A percentile compares a stretch with the other conserved stretches of the same genome.
phyloP scores from a whole-genome alignment of 2,329 filamentous ascomycete genomes.

The Laburnicola sp. region DNA sequence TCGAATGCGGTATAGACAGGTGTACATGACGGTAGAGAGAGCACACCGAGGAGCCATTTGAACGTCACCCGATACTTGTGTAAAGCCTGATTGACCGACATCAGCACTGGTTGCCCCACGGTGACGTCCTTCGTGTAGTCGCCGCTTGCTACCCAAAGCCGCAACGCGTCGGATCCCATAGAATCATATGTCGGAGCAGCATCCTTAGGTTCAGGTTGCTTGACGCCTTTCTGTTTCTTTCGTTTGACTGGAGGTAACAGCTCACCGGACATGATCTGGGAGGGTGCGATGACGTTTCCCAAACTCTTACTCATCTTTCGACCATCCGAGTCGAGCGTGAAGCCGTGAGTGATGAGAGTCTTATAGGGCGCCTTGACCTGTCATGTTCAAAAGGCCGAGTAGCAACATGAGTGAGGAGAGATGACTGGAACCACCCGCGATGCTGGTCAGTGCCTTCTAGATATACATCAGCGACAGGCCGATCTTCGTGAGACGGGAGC shows the following conservation, averaged over 20 bases:
- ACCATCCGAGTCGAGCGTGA: slow-evolving; percentile 85
- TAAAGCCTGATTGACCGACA: slow-evolving; percentile 73
- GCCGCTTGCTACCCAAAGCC: slow-evolving; percentile 87
- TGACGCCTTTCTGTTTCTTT: slow-evolving; percentile 60
- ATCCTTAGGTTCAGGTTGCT: slow-evolving; percentile 37
- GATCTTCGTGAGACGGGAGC: slow-evolving; percentile 34
- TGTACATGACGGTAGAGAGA: slow-evolving; percentile 48
- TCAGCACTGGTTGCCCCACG: slow-evolving; percentile 76
- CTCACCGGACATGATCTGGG: slow-evolving; percentile 82
- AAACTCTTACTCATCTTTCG: slow-evolving; percentile 99
- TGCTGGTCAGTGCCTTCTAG: slow-evolving; percentile 96
- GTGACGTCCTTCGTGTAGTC: slow-evolving; percentile 89
- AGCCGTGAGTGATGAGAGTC: slow-evolving; percentile 91
- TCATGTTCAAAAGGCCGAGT: slow-evolving; percentile 48
- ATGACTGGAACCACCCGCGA: slow-evolving; percentile 98
- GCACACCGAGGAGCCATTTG: slow-evolving; percentile 82
- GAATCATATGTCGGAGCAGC: slow-evolving; percentile 60
- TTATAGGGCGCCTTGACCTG: slow-evolving; percentile 70
- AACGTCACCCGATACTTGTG: slow-evolving; percentile 88
- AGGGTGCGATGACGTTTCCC: slow-evolving; percentile 81
- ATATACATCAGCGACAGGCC: slow-evolving; percentile 75
- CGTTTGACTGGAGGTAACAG: slow-evolving; percentile 70
- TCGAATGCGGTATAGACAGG: slow-evolving; percentile 33
- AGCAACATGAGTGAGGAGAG: slow-evolving; percentile 82
- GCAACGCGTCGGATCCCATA: slow-evolving; percentile 82